Conservation (phyloP, 345 rosid species). For the Limnanthes douglasii region DNA sequence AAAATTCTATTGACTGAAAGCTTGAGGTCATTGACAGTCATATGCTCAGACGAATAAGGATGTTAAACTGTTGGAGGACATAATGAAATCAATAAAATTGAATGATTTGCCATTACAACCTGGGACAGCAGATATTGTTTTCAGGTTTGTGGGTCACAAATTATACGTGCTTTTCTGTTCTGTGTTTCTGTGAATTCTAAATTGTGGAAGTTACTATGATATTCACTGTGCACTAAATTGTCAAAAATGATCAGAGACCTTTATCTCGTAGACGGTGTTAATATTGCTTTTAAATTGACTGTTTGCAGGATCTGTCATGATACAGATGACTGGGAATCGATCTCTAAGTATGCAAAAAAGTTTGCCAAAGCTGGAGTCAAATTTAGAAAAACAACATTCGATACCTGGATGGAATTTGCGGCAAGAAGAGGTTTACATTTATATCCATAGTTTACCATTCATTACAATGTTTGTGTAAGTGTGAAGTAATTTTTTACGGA, state of each 20-base stretch:
- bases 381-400: conserved; percentile 50
- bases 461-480: too few relatives aligned
- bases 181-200: background rate
- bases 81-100: conserved; percentile 43
- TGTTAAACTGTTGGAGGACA: conserved; percentile 44
- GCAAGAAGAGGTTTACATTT: conserved; percentile 74
- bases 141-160: conserved; percentile 26
- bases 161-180: background rate
- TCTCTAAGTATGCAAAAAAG: conserved; percentile 39
- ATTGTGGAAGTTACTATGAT: background rate
- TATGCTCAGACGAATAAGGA: conserved; percentile 52
- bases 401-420: conserved; percentile 72
- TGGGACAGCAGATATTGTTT: conserved; percentile 70
- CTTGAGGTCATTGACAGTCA: conserved; percentile 20
- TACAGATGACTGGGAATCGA: conserved; percentile 45
- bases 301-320: conserved; percentile 56
- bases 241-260: too few relatives aligned
- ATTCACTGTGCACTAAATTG: too few relatives aligned
- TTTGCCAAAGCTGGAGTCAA: conserved; percentile 61
- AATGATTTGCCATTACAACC: conserved; percentile 54
- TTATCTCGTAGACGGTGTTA: background rate
- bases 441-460: too few relatives aligned
- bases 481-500: too few relatives aligned
- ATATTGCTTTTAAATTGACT: conserved; percentile 9
- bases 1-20: conserved; percentile 1